Base-by-base conservation (phyloP, 179 eudicot genomes). In the Camellia oleifera region DNA sequence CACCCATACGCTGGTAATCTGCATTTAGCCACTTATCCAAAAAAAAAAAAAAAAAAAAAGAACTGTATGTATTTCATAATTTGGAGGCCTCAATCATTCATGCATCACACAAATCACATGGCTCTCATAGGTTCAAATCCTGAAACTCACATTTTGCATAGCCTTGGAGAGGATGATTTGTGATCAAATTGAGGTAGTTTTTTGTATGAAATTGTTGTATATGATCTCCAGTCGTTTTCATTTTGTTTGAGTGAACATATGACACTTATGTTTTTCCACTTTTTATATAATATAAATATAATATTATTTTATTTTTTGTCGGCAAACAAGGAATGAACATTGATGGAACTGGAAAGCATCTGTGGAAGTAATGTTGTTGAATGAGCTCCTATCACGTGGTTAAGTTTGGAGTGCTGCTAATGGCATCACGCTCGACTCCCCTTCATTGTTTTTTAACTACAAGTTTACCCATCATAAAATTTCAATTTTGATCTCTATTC, bases 181-280 rank as follows among this genome's bases (percentile, higher is more conserved):
- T 40, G 73, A 52, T 32, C 40, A 56, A 53, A 40, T 64, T 58
- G 66, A 69, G 75, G 76, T 79, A 63, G 23, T 76, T 58, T 77
- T 76, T 81, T 52, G 75, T 81, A 71, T 81, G 79, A 81, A 76
- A 58, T 66, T 69, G 69, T 26, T 80, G 83, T 81, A 76, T 18
- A 75, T 76, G 72, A 77, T 58, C 53, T 66, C 40, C 48, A 17
- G 23, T 48, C 17, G 40, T 80, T 80, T 56, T 44, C 6, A 32
- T 32, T 69, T n/a, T 57, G 75, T 56, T 69, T 78, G 67, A n/a
- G 68, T 56, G 80, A 56, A 78, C 54, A 78, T 32, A 32, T 40
- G 56, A 56, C 32, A 58, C 3, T 12, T 15, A 2, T 61, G 2
- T 15, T 15, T 7, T 53, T 5, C 8, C 8, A 14, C 13, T 9